phyloP scores from a whole-genome alignment of 1,284 basidiomycete species.

The Lignosus rhinocerotis region DNA sequence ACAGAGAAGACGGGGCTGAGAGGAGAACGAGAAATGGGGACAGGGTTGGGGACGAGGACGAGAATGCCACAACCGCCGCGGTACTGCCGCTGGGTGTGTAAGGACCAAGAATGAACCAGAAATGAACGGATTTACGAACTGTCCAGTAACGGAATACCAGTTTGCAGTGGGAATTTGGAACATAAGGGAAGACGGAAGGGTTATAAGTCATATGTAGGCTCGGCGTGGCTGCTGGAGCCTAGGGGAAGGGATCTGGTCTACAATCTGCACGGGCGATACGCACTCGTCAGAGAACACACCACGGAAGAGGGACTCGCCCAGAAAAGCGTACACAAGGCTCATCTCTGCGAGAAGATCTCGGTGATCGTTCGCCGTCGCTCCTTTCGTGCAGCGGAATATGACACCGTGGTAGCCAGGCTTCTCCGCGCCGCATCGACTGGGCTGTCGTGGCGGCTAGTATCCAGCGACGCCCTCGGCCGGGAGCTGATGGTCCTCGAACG shows the following conservation, averaged over 20 bases:
- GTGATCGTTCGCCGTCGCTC: slow-evolving; percentile 51
- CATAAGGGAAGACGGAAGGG: not conserved
- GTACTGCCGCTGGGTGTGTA: slow-evolving; percentile 11
- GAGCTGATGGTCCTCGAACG: slow-evolving; percentile 45
- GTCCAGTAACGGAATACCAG: slow-evolving; percentile 14
- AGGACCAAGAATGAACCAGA: slow-evolving; percentile 19
- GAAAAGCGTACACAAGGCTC: slow-evolving; percentile 9
- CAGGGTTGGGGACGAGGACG: not conserved
- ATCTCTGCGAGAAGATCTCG: slow-evolving; percentile 43
- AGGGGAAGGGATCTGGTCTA: slow-evolving; percentile 9
- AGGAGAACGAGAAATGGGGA: slow-evolving; percentile 1
- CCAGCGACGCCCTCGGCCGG: slow-evolving; percentile 49
- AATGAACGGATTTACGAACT: slow-evolving; percentile 15
- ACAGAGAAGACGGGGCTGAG: slow-evolving; percentile 1
- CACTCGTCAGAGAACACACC: too few relatives aligned
- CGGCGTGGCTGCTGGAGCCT: not conserved
- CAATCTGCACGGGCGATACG: slow-evolving; percentile 6
- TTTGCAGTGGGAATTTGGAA: slow-evolving; percentile 3
- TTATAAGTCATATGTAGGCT: not conserved
- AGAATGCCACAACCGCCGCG: not conserved
- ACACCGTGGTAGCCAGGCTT: slow-evolving; percentile 39
- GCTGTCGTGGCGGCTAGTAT: slow-evolving; percentile 37
- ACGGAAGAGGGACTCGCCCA: not conserved
- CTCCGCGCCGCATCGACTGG: slow-evolving; percentile 23
- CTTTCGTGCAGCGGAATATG: slow-evolving; percentile 37